These are phyloP conservation scores for Magnolia sinica DNA, from an alignment of 164 flowering plant genomes.

Conservation along the genomic window DNA sequence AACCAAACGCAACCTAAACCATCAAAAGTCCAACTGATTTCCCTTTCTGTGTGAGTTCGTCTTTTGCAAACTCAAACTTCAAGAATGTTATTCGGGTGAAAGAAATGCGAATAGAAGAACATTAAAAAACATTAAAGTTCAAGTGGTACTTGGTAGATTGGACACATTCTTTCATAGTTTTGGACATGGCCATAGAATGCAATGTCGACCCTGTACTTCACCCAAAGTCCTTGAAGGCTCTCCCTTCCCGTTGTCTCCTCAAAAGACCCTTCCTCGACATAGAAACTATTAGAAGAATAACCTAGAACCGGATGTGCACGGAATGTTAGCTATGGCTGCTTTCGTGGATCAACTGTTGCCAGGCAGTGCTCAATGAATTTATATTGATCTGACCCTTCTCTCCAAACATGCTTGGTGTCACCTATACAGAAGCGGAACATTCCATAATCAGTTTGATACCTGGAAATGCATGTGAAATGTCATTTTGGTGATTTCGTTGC, in stretches of 20 bases:
- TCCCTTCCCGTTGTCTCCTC: slow-evolving; percentile 94
- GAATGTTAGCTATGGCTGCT: slow-evolving; percentile 95
- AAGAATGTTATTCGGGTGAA: too few species aligned
- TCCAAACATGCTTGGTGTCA: slow-evolving; percentile 92
- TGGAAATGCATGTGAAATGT: slow-evolving; percentile 15
- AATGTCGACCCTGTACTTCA: slow-evolving; percentile 85
- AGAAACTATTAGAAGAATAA: slow-evolving; percentile 60
- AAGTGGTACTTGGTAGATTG: slow-evolving; percentile 67
- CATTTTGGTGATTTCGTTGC: not conserved
- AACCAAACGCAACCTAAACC: too few species aligned
- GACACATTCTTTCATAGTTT: slow-evolving; percentile 91
- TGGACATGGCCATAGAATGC: slow-evolving; percentile 92
- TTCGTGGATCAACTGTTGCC: slow-evolving; percentile 74
- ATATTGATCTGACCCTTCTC: slow-evolving; percentile 86
- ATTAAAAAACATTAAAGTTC: not conserved
- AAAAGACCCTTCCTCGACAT: slow-evolving; percentile 75
- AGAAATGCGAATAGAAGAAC: not conserved
- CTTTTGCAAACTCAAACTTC: too few species aligned
- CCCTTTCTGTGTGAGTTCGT: too few species aligned
- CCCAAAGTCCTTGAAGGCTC: slow-evolving; percentile 88
- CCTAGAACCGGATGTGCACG: slow-evolving; percentile 91
- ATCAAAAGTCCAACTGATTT: too few species aligned
- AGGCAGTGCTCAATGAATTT: slow-evolving; percentile 82
- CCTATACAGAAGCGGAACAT: slow-evolving; percentile 92
- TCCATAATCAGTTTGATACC: slow-evolving; percentile 93